Evolutionary conservation across 2,329 filamentous ascomycete genomes (phyloP).

Genomic region (Ustulina deusta): DNA sequence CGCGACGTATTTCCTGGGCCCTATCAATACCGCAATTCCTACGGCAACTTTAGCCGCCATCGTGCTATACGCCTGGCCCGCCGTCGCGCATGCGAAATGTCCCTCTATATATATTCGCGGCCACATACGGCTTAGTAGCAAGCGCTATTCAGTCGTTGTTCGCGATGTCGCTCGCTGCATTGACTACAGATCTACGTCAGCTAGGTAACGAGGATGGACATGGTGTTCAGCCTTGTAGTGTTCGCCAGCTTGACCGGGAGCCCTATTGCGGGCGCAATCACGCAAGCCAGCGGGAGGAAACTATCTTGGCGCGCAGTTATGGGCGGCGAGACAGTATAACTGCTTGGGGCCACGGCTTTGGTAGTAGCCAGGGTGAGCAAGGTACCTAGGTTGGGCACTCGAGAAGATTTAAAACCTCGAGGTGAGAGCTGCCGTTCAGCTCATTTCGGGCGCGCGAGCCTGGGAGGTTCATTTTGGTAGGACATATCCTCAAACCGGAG

Average conservation of each 20-base stretch:
- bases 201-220: slow-evolving; percentile 63
- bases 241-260: slow-evolving; percentile 63
- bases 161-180: slow-evolving; percentile 21
- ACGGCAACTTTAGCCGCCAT: slow-evolving; percentile 45
- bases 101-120: slow-evolving; percentile 34
- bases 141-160: slow-evolving; percentile 37
- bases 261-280: slow-evolving; percentile 62
- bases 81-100: slow-evolving; percentile 48
- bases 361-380: slow-evolving; percentile 29
- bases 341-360: slow-evolving; percentile 30
- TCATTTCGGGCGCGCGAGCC: not conserved
- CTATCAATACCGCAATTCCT: slow-evolving; percentile 61
- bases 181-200: slow-evolving; percentile 61
- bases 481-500: too few relatives aligned
- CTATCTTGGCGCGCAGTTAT: slow-evolving; percentile 59
- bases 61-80: slow-evolving; percentile 59
- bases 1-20: slow-evolving; percentile 57
- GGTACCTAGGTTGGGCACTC: slow-evolving; percentile 32
- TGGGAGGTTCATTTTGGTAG: too few relatives aligned
- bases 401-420: slow-evolving; percentile 9
- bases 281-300: slow-evolving; percentile 56
- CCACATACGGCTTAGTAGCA: slow-evolving; percentile 36
- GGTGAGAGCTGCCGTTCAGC: not conserved
- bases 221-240: slow-evolving; percentile 62
- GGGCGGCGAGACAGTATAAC: slow-evolving; percentile 33